Percentiles rank a stretch among this genome's conserved stretches.
Evolutionary conservation across 2,329 filamentous ascomycete species (phyloP).

Genomic region (Zasmidium citrigriseum): DNA sequence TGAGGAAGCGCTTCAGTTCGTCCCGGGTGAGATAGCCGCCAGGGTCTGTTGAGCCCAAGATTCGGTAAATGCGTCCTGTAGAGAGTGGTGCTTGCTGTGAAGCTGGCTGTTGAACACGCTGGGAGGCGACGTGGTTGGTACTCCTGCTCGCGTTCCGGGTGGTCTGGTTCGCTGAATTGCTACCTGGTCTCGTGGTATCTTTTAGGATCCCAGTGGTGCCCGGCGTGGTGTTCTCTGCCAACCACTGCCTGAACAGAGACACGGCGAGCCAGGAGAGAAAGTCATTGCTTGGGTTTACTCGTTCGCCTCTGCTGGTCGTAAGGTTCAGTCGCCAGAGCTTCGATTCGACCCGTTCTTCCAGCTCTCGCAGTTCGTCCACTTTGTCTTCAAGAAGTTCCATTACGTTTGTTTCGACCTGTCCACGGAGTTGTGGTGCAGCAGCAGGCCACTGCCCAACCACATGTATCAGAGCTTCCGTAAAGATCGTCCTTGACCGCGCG

Average conservation of each 20-base stretch:
- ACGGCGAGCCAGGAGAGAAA: slow-evolving; percentile 91
- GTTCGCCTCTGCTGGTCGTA: slow-evolving; percentile 76
- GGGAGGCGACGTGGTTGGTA: slow-evolving; percentile 31
- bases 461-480: slow-evolving; percentile 80
- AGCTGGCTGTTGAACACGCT: slow-evolving; percentile 28
- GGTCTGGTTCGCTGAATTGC: slow-evolving; percentile 9
- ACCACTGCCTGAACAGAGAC: slow-evolving; percentile 86
- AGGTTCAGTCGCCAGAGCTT: slow-evolving; percentile 80
- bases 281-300: slow-evolving; percentile 74
- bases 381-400: slow-evolving; percentile 94
- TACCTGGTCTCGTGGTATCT: slow-evolving; percentile 24
- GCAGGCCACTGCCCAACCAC: slow-evolving; percentile 93
- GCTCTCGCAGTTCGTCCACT: slow-evolving; percentile 85
- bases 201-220: slow-evolving; percentile 58
- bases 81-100: slow-evolving; percentile 36
- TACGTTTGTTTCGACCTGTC: slow-evolving; percentile 71
- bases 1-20: slow-evolving; percentile 87
- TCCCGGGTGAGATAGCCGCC: slow-evolving; percentile 74
- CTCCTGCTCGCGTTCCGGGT: slow-evolving; percentile 22
- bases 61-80: slow-evolving; percentile 75
- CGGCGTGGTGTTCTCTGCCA: slow-evolving; percentile 84
- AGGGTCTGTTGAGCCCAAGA: slow-evolving; percentile 65
- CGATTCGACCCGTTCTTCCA: slow-evolving; percentile 75
- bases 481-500: slow-evolving; percentile 75
- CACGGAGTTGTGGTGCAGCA: slow-evolving; percentile 74